Evolutionary conservation across 345 rosid genomes (phyloP).

Genomic region (Stellera chamaejasme): DNA sequence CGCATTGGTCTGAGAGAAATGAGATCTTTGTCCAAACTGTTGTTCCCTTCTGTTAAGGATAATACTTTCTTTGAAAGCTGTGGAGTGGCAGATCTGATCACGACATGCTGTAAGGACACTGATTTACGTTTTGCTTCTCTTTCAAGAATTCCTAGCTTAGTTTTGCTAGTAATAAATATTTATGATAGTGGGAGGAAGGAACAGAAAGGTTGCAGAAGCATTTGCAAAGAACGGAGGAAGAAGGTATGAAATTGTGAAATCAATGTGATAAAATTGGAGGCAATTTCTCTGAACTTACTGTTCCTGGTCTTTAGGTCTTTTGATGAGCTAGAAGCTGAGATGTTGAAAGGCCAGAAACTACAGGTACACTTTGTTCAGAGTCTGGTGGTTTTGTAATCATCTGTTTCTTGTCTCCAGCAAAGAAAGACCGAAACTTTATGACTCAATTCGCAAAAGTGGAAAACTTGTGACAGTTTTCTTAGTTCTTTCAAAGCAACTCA

Average conservation of each 20-base stretch:
- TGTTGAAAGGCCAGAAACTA: constrained; percentile 90
- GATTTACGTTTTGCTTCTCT: constrained; percentile 5
- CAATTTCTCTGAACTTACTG: constrained; percentile 6
- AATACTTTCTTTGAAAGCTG: constrained; percentile 93
- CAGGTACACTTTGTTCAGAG: constrained; percentile 41
- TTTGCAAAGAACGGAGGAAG: constrained; percentile 73
- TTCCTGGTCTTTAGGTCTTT: constrained; percentile 53
- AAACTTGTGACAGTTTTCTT: too few species aligned
- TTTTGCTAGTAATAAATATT: constrained; percentile 8
- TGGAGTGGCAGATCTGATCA: constrained; percentile 90
- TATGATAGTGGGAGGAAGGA: constrained; percentile 78
- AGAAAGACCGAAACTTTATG: too few species aligned
- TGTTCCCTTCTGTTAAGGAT: constrained; percentile 81
- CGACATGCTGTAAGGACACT: constrained; percentile 75
- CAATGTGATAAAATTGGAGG: background rate
- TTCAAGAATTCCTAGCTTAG: background rate
- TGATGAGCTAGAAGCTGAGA: constrained; percentile 92
- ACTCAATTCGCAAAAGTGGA: too few species aligned
- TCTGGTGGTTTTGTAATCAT: too few species aligned
- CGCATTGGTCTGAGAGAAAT: constrained; percentile 95
- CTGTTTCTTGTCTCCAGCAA: too few species aligned
- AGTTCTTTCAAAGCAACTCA: too few species aligned
- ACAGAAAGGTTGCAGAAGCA: constrained; percentile 88
- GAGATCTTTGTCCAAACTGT: constrained; percentile 74
- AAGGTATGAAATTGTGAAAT: constrained; percentile 37